Evolutionary conservation across 768 basidiomycete genomes (phyloP).

Genomic region (Lactarius psammicola): DNA sequence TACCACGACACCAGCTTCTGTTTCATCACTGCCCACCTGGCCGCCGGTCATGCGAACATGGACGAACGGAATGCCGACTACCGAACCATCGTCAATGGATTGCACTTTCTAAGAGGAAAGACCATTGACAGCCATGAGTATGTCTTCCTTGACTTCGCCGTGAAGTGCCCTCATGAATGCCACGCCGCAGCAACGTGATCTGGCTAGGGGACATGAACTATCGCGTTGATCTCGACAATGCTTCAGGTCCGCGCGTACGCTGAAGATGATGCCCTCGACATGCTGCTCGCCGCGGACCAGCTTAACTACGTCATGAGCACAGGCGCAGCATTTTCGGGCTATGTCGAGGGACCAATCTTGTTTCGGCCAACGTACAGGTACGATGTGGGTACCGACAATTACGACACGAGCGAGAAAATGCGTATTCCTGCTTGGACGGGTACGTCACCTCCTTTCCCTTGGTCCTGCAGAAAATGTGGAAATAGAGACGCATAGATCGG

Average conservation of each 20-base stretch:
- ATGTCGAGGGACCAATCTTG: slow-evolving; percentile 84
- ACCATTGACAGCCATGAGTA: slow-evolving; percentile 89
- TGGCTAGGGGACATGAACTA: slow-evolving; percentile 98
- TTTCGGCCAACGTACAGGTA: slow-evolving; percentile 97
- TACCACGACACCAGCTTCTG: slow-evolving; percentile 91
- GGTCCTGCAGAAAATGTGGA: slow-evolving; percentile 22
- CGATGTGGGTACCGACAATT: slow-evolving; percentile 74
- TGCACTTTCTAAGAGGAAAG: slow-evolving; percentile 89
- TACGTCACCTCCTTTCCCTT: slow-evolving; percentile 37
- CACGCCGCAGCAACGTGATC: slow-evolving; percentile 71
- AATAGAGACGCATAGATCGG: slow-evolving; percentile 61
- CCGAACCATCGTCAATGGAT: slow-evolving; percentile 74
- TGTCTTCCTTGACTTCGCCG: slow-evolving; percentile 34
- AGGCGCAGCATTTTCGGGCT: slow-evolving; percentile 75
- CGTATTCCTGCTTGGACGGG: slow-evolving; percentile 98
- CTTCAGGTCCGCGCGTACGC: slow-evolving; percentile 70
- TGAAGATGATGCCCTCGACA: slow-evolving; percentile 62
- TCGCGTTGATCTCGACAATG: slow-evolving; percentile 84
- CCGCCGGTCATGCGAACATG: slow-evolving; percentile 90
- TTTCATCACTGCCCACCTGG: slow-evolving; percentile 93
- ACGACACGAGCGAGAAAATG: slow-evolving; percentile 95
- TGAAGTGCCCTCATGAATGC: slow-evolving; percentile 2
- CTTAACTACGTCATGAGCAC: slow-evolving; percentile 69
- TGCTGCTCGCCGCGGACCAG: slow-evolving; percentile 85
- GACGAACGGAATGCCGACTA: slow-evolving; percentile 93